phyloP scores from a whole-genome alignment of 768 basidiomycete genomes.

The Amanita subjunquillea region DNA sequence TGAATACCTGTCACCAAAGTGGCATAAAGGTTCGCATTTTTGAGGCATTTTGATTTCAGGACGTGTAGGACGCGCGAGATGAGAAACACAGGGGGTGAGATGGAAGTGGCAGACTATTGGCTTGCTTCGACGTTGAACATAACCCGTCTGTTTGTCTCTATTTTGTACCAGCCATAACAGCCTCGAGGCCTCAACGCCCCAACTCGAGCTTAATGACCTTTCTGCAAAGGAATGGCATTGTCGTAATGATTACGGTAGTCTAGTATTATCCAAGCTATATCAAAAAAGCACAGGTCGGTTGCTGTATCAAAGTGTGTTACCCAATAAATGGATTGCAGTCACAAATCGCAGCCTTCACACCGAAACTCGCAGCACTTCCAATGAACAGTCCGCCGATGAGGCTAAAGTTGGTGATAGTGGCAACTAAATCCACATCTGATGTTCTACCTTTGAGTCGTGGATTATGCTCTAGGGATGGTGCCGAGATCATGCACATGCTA shows the following conservation, averaged over 20 bases:
- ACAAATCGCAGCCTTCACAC: conserved; percentile 58
- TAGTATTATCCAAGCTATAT: too few species aligned
- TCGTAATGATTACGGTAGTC: too few species aligned
- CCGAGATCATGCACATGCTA: conserved; percentile 73
- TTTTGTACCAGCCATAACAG: not conserved
- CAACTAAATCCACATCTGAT: conserved; percentile 80
- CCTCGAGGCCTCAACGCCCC: not conserved
- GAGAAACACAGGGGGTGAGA: conserved; percentile 10
- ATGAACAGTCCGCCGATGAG: conserved; percentile 64
- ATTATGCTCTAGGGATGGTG: conserved; percentile 75
- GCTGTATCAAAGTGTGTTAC: conserved; percentile 4
- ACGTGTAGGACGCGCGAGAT: conserved; percentile 12
- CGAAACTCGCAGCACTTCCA: conserved; percentile 79
- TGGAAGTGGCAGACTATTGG: conserved; percentile 9
- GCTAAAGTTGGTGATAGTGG: conserved; percentile 72
- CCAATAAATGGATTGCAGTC: conserved; percentile 61
- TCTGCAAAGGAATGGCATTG: too few species aligned
- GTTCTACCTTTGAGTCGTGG: conserved; percentile 52
- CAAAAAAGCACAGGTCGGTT: too few species aligned
- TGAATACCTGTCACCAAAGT: conserved; percentile 66
- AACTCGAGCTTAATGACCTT: not conserved
- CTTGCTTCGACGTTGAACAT: conserved; percentile 1
- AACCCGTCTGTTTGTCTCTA: conserved; percentile 2
- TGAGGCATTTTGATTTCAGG: conserved; percentile 24
- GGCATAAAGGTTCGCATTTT: conserved; percentile 69